Evolutionary conservation across 805 yeast species (phyloP).

Genomic region (Saturnispora gosingensis): DNA sequence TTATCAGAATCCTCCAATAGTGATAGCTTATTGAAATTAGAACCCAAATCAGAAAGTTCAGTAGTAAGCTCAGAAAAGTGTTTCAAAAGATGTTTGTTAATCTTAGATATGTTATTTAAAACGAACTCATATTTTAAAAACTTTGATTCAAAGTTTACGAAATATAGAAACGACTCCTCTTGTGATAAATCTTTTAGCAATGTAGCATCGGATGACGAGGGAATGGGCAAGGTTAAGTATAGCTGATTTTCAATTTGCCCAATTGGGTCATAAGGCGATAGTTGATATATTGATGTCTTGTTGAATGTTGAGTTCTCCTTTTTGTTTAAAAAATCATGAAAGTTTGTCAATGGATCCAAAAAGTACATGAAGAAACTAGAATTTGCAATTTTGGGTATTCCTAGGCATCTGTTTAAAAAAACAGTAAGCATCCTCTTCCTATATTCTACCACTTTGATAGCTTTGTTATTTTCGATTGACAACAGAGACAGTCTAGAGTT

Average conservation of each 20-base stretch:
- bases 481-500: not conserved
- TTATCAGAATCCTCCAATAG: constrained; percentile 32
- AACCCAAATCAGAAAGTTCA: constrained; percentile 46
- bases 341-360: constrained; percentile 74
- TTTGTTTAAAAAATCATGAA: constrained; percentile 62
- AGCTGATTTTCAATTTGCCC: constrained; percentile 42
- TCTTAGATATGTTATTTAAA: constrained; percentile 25
- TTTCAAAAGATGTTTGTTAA: constrained; percentile 39
- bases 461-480: not conserved
- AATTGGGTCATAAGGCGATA: constrained; percentile 52
- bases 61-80: constrained; percentile 37
- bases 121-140: constrained; percentile 27
- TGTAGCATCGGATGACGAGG: constrained; percentile 28
- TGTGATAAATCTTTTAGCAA: constrained; percentile 19
- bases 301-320: constrained; percentile 44
- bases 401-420: constrained; percentile 69
- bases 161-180: constrained; percentile 24
- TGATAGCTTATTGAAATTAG: constrained; percentile 44
- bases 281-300: constrained; percentile 46
- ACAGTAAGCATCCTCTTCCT: constrained; percentile 67
- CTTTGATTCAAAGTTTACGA: constrained; percentile 24
- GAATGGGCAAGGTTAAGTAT: constrained; percentile 55
- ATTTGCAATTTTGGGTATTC: constrained; percentile 44
- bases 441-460: constrained; percentile 35
- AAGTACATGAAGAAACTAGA: constrained; percentile 65